Evolutionary conservation across 2,329 filamentous ascomycete species (phyloP), one percentile per base, ranked within the genome.

Genomic region (Phaeosphaeria sp.): DNA sequence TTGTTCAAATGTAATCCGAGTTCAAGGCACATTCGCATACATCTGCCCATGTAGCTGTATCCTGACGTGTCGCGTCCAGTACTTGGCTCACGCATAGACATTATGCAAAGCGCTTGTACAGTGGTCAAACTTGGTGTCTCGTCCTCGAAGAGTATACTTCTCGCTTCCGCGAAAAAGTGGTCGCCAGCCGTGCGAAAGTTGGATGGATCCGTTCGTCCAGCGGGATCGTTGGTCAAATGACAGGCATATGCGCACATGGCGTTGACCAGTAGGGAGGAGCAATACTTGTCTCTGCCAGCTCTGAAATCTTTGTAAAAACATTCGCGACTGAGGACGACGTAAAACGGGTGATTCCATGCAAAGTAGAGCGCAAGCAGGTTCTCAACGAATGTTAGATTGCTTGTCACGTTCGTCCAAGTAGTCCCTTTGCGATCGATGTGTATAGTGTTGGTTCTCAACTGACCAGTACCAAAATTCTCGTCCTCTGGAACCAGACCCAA

Each of bases 51-150:
- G 62, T 90, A 89, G 56, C 86, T 89, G 82, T 89, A 91, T 50
- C 89, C 90, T 62, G 89, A 87, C 27, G 88, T 90, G 67, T 92
- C 88, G 33, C 89, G 83, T 0, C 89, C 89, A 62, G 87, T 88
- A 68, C 89, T 91, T 2, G 88, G 89, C 77, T 93, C 89, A 43
- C 90, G 81, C 62, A 92, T 87, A 6, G 88, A 89, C 89, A 93
- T 90, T 66, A 93, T 85, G 6, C 89, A 89, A 18, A 93, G 78
- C 1, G 90, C 90, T 77, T 93, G 90, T 46, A 91, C 88, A 4
- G 88, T 91, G 2, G 89, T 90, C 27, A 92, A 77, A 6, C 75
- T 84, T 60, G 90, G 85, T 52, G 86, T 85, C 58, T 90, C 79
- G 41, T 77, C 73, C 54, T 84, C 78, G 55, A 84, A 79, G 27